Evolutionary conservation across 306 rosid species (phyloP).

Genomic region (Carpinus fangiana): DNA sequence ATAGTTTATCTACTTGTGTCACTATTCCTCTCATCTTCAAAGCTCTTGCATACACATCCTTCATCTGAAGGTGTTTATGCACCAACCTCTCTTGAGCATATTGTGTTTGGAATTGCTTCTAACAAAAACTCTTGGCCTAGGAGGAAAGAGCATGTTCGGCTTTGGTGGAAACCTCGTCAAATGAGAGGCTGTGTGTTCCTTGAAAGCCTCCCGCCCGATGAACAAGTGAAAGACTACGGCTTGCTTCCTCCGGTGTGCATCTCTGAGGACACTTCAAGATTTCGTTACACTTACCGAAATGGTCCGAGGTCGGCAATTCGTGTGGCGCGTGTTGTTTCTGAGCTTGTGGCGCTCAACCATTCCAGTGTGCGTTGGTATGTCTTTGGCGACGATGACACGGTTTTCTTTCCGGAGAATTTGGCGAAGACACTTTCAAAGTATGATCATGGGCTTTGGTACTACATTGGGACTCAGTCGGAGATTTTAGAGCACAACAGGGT

Average conservation of each 20-base stretch:
- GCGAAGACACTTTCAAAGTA: slow-evolving; percentile 77
- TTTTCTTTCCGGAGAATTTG: slow-evolving; percentile 81
- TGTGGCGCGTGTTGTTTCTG: slow-evolving; percentile 73
- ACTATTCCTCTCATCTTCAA: slow-evolving; percentile 36
- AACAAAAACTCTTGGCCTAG: slow-evolving; percentile 54
- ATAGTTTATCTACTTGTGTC: slow-evolving; percentile 52
- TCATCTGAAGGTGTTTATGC: slow-evolving; percentile 34
- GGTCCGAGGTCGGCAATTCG: slow-evolving; percentile 67
- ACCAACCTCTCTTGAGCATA: slow-evolving; percentile 53
- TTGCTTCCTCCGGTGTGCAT: slow-evolving; percentile 71
- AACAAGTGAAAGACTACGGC: slow-evolving; percentile 20
- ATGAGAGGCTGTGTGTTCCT: slow-evolving; percentile 78
- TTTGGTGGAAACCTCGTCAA: slow-evolving; percentile 71
- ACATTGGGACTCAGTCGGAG: slow-evolving; percentile 82
- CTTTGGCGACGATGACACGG: slow-evolving; percentile 86
- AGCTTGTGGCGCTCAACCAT: slow-evolving; percentile 57
- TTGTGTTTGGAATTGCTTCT: slow-evolving; percentile 89
- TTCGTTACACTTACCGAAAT: slow-evolving; percentile 56
- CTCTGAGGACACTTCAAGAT: slow-evolving; percentile 67
- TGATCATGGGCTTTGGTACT: slow-evolving; percentile 81
- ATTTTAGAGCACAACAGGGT: slow-evolving; percentile 56
- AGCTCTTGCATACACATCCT: background rate
- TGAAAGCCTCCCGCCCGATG: slow-evolving; percentile 43
- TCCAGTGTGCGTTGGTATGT: slow-evolving; percentile 84
- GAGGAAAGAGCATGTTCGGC: slow-evolving; percentile 55